Percentiles rank a stretch among this genome's conserved stretches.
Conservation (phyloP, 495 filamentous ascomycete species). For the Hyphodiscus hymeniophilus region DNA sequence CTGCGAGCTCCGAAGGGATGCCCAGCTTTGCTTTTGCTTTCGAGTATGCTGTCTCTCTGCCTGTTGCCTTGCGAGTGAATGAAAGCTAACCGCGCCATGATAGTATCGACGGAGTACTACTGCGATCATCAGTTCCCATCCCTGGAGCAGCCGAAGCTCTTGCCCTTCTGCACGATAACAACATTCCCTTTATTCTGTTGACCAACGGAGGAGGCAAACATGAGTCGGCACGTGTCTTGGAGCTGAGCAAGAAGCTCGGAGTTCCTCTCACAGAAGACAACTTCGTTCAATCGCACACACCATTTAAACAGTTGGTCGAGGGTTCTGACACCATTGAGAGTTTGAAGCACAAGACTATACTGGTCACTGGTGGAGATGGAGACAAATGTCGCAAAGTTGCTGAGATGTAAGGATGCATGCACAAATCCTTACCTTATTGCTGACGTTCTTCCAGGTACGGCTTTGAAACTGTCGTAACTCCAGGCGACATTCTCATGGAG, state of each 20-base stretch:
- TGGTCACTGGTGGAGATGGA: constrained; percentile 75
- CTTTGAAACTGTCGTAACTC: constrained; percentile 76
- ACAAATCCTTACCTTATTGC: background rate
- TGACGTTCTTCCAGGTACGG: constrained; percentile 49
- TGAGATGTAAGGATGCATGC: constrained; percentile 26
- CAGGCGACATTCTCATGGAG: constrained; percentile 70
- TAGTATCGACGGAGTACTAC: constrained; percentile 84
- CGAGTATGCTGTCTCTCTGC: background rate
- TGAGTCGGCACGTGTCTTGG: constrained; percentile 60
- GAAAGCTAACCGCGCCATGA: background rate
- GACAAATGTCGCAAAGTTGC: constrained; percentile 72
- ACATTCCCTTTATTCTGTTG: constrained; percentile 76
- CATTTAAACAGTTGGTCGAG: constrained; percentile 51
- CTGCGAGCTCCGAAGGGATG: background rate
- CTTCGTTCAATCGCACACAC: constrained; percentile 81
- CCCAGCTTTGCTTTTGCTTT: constrained; percentile 9
- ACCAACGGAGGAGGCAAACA: constrained; percentile 84
- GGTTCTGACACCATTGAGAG: constrained; percentile 19
- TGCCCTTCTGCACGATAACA: constrained; percentile 55
- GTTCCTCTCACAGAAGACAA: constrained; percentile 53
- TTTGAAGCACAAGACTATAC: constrained; percentile 61
- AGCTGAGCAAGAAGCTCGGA: constrained; percentile 52
- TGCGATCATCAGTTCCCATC: constrained; percentile 73
- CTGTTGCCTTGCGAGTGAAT: background rate
- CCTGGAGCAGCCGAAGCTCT: constrained; percentile 75